These are phyloP conservation scores for Dothistroma pini DNA, from an alignment of 2,329 filamentous ascomycete genomes.

Conservation along the genomic window DNA sequence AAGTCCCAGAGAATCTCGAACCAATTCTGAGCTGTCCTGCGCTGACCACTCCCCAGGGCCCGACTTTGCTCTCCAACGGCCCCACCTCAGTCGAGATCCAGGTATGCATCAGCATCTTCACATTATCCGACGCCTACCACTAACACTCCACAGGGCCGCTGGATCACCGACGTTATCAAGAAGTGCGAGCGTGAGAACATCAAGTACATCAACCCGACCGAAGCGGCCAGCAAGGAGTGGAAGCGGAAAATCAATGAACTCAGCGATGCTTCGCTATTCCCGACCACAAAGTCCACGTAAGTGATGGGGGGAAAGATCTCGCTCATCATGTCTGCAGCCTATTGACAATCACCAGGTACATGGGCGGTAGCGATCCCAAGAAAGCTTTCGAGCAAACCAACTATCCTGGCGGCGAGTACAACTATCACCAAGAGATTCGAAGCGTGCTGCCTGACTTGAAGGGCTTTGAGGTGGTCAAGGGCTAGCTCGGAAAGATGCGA, in stretches of 20 bases:
- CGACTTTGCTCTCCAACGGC: conserved; percentile 42
- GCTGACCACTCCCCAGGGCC: conserved; percentile 35
- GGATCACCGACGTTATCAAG: conserved; percentile 32
- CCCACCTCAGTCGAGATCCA: conserved; percentile 40
- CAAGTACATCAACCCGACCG: conserved; percentile 32
- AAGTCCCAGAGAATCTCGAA: no score
- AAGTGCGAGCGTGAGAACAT: conserved; percentile 24
- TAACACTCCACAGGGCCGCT: conserved; percentile 34
- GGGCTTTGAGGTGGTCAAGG: conserved; percentile 26
- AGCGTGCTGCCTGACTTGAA: conserved; percentile 23
- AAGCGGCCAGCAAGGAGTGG: conserved; percentile 31
- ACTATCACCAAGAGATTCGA: conserved; percentile 30
- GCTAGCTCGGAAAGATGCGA: no score
- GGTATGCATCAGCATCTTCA: not conserved
- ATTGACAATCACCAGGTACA: conserved; percentile 11
- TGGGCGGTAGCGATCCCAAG: conserved; percentile 20
- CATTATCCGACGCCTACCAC: not conserved
- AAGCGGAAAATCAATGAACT: conserved; percentile 31
- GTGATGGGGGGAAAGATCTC: conserved; percentile 16
- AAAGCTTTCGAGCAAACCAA: conserved; percentile 31
- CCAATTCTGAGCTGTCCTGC: no score
- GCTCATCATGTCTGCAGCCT: not conserved
- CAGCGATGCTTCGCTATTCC: conserved; percentile 28
- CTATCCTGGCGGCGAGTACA: conserved; percentile 30
- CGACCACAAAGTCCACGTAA: conserved; percentile 30